A percentile compares a stretch with the other conserved stretches of the same genome.
phyloP scores from a whole-genome alignment of 768 basidiomycete species.

The Tephrocybe rancida region DNA sequence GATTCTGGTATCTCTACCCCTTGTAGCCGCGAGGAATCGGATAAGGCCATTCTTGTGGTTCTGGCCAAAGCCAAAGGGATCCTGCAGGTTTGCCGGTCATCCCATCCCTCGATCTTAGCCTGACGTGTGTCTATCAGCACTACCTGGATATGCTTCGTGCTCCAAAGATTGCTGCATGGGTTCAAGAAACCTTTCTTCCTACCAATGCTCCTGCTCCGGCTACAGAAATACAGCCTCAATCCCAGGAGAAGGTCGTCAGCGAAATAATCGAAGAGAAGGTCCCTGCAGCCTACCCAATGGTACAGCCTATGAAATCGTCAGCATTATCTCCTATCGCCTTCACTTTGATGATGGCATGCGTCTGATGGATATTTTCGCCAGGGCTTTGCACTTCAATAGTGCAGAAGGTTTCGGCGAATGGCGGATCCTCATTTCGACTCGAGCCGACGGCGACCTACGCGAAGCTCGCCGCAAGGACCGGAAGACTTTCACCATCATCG shows the following conservation, averaged over 20 bases:
- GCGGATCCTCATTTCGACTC: slow-evolving; percentile 56
- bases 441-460: slow-evolving; percentile 51
- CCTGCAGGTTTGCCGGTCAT: slow-evolving; percentile 18
- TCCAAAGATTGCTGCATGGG: slow-evolving; percentile 11
- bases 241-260: not conserved
- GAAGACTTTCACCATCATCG: slow-evolving; percentile 51
- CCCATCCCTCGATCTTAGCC: not conserved
- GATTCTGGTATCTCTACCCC: slow-evolving; percentile 11
- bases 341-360: not conserved
- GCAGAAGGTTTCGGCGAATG: slow-evolving; percentile 65
- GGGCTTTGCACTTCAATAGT: slow-evolving; percentile 59
- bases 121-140: slow-evolving; percentile 14
- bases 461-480: slow-evolving; percentile 45
- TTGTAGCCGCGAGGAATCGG: slow-evolving; percentile 7
- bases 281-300: slow-evolving; percentile 40
- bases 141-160: slow-evolving; percentile 17
- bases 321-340: slow-evolving; percentile 5
- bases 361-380: slow-evolving; percentile 11
- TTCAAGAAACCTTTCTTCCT: slow-evolving; percentile 19
- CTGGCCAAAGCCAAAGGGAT: slow-evolving; percentile 16
- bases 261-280: not conserved
- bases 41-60: slow-evolving; percentile 9
- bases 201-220: not conserved
- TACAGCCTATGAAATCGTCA: slow-evolving; percentile 59
- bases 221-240: not conserved